Conservation (phyloP, 2,329 filamentous ascomycete genomes). For the Exophiala xenobiotica region DNA sequence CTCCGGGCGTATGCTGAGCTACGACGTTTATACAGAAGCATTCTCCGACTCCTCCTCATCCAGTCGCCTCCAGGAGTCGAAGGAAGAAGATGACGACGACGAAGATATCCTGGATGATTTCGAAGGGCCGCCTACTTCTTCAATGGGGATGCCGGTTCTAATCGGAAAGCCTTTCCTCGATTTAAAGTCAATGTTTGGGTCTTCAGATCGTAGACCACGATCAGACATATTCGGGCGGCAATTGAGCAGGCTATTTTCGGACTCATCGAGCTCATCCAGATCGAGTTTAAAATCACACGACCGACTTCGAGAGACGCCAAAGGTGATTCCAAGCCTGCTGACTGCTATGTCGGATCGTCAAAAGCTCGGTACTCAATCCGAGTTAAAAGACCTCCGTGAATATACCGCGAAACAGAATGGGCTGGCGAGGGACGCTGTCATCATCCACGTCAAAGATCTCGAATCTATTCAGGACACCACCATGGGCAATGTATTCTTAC, state of each 20-base stretch:
- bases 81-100: constrained; percentile 28
- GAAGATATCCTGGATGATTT: constrained; percentile 21
- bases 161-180: constrained; percentile 22
- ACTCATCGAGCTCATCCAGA: not conserved
- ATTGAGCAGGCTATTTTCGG: constrained; percentile 9
- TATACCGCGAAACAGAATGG: constrained; percentile 46
- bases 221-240: constrained; percentile 4
- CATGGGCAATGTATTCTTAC: constrained; percentile 68
- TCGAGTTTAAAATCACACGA: not conserved
- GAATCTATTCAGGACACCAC: constrained; percentile 66
- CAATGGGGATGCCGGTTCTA: constrained; percentile 23
- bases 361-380: constrained; percentile 24
- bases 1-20: constrained; percentile 27
- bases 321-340: constrained; percentile 5
- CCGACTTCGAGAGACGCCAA: not conserved
- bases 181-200: constrained; percentile 22
- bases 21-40: constrained; percentile 25
- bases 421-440: constrained; percentile 41
- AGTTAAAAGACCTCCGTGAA: constrained; percentile 42
- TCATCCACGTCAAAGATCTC: constrained; percentile 79
- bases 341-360: constrained; percentile 13
- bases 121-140: constrained; percentile 5
- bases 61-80: constrained; percentile 4
- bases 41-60: constrained; percentile 17
- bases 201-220: not conserved